Conservation (phyloP, 2,329 filamentous ascomycete genomes). For the Penicillium digitatum region DNA sequence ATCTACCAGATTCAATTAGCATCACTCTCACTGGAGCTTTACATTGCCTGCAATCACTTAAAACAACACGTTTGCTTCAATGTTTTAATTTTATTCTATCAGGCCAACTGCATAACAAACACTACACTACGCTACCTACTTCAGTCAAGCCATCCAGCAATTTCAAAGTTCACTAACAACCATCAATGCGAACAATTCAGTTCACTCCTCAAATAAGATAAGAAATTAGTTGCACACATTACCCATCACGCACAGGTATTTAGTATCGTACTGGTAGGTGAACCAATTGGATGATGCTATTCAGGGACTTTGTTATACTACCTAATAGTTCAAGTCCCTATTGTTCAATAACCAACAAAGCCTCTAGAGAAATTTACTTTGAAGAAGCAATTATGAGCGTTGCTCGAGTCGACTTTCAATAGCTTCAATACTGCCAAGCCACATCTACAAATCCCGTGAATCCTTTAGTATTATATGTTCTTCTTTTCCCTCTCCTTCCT, state of each 20-base stretch:
- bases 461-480: not conserved
- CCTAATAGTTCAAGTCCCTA: not conserved
- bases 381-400: not conserved
- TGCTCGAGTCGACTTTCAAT: not conserved
- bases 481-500: not conserved
- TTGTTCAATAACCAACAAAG: not conserved
- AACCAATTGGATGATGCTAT: not conserved
- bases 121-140: no score
- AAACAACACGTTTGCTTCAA: not conserved
- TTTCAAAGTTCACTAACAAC: not conserved
- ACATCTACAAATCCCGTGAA: not conserved
- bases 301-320: not conserved
- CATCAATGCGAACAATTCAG: no score
- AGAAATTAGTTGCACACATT: not conserved
- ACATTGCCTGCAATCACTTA: not conserved
- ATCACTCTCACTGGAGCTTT: not conserved
- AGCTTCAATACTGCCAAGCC: not conserved
- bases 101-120: not conserved
- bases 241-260: not conserved
- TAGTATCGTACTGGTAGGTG: not conserved
- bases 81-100: not conserved
- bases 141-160: not conserved
- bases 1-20: not conserved
- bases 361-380: no score
- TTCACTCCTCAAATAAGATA: not conserved